Evolutionary conservation across 768 basidiomycete genomes (phyloP).

Genomic region (Lactarius deliciosus): DNA sequence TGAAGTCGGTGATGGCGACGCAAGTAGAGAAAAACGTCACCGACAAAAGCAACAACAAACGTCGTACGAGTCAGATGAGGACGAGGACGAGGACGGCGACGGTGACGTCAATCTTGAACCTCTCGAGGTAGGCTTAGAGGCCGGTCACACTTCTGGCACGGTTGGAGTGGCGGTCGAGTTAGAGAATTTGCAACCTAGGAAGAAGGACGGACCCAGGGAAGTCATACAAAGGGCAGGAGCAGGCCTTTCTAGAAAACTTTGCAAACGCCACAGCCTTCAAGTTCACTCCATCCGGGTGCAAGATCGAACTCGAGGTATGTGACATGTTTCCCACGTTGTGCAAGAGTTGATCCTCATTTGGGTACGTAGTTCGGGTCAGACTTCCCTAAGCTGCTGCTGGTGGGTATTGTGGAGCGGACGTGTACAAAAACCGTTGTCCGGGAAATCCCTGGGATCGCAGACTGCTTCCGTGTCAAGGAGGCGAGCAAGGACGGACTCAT

Average conservation of each 20-base stretch:
- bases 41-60: conserved; percentile 71
- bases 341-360: not conserved
- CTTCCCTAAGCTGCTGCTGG: conserved; percentile 89
- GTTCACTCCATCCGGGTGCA: conserved; percentile 65
- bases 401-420: conserved; percentile 87
- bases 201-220: conserved; percentile 38
- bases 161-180: conserved; percentile 39
- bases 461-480: conserved; percentile 78
- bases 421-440: conserved; percentile 85
- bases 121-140: conserved; percentile 61
- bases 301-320: conserved; percentile 81
- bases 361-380: conserved; percentile 73
- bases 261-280: conserved; percentile 69
- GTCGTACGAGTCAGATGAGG: conserved; percentile 74
- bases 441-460: conserved; percentile 83
- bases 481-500: conserved; percentile 53
- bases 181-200: conserved; percentile 35
- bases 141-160: conserved; percentile 49
- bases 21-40: conserved; percentile 71
- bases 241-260: conserved; percentile 56
- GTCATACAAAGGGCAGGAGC: conserved; percentile 46
- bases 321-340: conserved; percentile 1
- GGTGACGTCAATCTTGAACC: conserved; percentile 51
- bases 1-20: conserved; percentile 81
- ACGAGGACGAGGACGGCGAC: conserved; percentile 57